Percentiles rank a stretch among this genome's conserved stretches.
Evolutionary conservation across 805 yeast species (phyloP).

Genomic region (Tetrapisispora nanseiensis): DNA sequence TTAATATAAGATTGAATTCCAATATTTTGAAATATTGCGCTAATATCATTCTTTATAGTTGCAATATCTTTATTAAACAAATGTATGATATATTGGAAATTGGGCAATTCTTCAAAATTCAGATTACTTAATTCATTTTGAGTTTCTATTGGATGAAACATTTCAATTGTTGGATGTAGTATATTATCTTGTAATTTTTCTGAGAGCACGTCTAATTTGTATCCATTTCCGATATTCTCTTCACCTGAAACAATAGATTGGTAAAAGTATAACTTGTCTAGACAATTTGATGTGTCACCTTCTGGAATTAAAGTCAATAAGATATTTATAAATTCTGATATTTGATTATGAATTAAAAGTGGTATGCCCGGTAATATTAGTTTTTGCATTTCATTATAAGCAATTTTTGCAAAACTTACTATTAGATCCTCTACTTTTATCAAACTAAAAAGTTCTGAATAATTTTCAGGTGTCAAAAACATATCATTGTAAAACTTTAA

Average conservation of each 20-base stretch:
- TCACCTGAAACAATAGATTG: no score
- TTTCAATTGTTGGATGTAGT: no score
- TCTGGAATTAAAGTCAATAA: constrained; percentile 12
- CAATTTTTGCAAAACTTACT: constrained; percentile 42
- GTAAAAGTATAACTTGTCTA: not conserved
- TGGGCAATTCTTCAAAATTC: constrained; percentile 19
- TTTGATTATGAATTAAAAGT: constrained; percentile 18
- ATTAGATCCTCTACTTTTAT: constrained; percentile 38
- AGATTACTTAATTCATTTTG: no score
- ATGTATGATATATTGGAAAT: not conserved
- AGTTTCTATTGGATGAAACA: no score
- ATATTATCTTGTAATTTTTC: no score
- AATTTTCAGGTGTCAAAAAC: constrained; percentile 33
- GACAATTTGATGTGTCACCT: not conserved
- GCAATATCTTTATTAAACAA: constrained; percentile 42
- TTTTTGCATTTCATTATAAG: constrained; percentile 43
- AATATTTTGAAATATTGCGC: constrained; percentile 17
- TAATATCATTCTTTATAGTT: constrained; percentile 46
- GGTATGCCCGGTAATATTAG: constrained; percentile 18
- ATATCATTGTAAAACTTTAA: constrained; percentile 55
- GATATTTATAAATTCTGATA: constrained; percentile 18
- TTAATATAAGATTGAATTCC: constrained; percentile 13
- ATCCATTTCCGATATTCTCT: no score
- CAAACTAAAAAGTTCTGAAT: constrained; percentile 23
- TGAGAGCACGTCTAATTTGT: not conserved